Base-by-base conservation (phyloP, 2,329 filamentous ascomycete species). In the Diaporthe vaccinii region DNA sequence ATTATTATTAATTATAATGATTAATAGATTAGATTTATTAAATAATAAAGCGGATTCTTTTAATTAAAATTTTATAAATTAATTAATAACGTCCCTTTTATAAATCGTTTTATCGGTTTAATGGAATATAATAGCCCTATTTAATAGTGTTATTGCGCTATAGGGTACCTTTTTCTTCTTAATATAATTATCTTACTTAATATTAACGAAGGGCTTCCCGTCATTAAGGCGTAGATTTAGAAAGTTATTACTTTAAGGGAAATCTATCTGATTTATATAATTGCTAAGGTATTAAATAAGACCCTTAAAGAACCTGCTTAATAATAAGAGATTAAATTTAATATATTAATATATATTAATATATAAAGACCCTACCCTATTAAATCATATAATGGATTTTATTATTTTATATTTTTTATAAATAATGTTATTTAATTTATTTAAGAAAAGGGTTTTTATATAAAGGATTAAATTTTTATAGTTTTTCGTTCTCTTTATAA, bases 101-200 rank as follows among this genome's bases (percentile, higher is more conserved):
- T 20, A 36, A n/a, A 58, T 10, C 12, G 12, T 9, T 58, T 58
- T 58, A 58, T 58, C 22, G 10, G 3, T n/a, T 10, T 58, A 22
- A 20, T 58, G 0, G 8, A 58, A 34, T 58, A 58, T 58, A 58
- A 58, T 58, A 58, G 31, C 10, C 9, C 3, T 58, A 58, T 58
- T 34, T 58, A 36, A 2, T 36, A 58, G 3, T 58, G 36, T 20
- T 36, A 58, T 36, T 22, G 12, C 6, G 8, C 15, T 58, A 58
- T 58, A 58, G 2, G 3, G 8, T 20, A 58, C 22, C 20, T 36
- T 36, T 58, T 8, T 12, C 28, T 58, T 58, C 31, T 17, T 22
- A 58, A 58, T 58, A 36, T 58, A 58, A 58, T 58, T 36, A 58
- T 58, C 17, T 8, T 58, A 22, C 8, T 58, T 58, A 58, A 58